A percentile compares a stretch with the other conserved stretches of the same genome.
These are phyloP conservation scores for Globisporangium recalcitrans DNA, from an alignment of 352 stramenopile genomes.

Conservation along the genomic window DNA sequence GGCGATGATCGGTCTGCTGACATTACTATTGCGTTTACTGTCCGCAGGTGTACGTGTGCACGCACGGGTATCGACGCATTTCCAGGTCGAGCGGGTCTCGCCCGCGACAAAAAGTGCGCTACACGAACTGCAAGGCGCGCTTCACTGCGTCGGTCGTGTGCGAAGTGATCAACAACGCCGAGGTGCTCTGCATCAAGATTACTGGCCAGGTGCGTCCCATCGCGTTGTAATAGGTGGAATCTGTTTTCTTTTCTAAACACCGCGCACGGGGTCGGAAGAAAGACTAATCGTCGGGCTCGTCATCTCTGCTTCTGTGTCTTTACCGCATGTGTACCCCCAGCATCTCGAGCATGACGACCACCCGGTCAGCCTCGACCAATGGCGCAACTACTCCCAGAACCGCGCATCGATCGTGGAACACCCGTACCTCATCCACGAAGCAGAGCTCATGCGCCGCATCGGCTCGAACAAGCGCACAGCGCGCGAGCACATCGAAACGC, in stretches of 20 bases:
- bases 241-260: background rate
- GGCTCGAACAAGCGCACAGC: slow-evolving; percentile 64
- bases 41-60: slow-evolving; percentile 64
- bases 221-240: background rate
- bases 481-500: slow-evolving; percentile 54
- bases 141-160: slow-evolving; percentile 62
- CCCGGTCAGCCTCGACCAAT: slow-evolving; percentile 56
- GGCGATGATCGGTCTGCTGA: background rate
- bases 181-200: slow-evolving; percentile 64
- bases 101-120: slow-evolving; percentile 61
- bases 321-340: slow-evolving; percentile 12
- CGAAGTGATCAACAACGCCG: slow-evolving; percentile 42
- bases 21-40: slow-evolving; percentile 2
- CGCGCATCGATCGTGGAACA: slow-evolving; percentile 62
- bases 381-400: slow-evolving; percentile 79
- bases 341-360: slow-evolving; percentile 65
- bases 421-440: slow-evolving; percentile 63
- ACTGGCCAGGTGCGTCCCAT: slow-evolving; percentile 23
- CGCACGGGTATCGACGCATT: slow-evolving; percentile 62
- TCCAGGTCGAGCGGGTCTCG: slow-evolving; percentile 60
- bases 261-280: background rate
- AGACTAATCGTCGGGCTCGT: background rate
- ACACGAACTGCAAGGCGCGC: slow-evolving; percentile 57
- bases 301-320: background rate
- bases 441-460: slow-evolving; percentile 64